Conservation (phyloP, 1,139 yeast species). For the Kodamaea plutei region DNA sequence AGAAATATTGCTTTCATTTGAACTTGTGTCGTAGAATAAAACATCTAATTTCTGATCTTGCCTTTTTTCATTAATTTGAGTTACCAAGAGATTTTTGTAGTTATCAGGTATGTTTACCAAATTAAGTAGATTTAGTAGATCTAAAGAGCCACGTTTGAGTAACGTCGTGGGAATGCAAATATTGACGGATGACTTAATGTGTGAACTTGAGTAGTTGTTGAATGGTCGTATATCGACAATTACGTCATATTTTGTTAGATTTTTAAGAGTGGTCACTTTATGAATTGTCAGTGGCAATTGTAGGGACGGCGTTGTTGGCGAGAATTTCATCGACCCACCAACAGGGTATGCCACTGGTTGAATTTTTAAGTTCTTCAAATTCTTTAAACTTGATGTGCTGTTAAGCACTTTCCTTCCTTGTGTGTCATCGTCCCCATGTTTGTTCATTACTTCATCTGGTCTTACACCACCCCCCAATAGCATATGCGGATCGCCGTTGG, state of each 20-base stretch:
- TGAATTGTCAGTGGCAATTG: slow-evolving; percentile 8
- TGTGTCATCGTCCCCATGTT: no score
- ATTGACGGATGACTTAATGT: slow-evolving; percentile 29
- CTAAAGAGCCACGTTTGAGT: slow-evolving; percentile 33
- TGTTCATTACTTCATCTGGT: no score
- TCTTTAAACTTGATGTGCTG: no score
- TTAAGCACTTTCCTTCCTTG: no score
- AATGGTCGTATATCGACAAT: slow-evolving; percentile 39
- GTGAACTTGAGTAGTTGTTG: slow-evolving; percentile 28
- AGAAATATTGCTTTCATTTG: slow-evolving; percentile 26
- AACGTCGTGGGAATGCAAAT: slow-evolving; percentile 42
- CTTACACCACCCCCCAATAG: no score
- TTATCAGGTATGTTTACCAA: slow-evolving; percentile 23
- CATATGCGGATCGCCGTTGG: no score
- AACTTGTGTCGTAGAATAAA: slow-evolving; percentile 49
- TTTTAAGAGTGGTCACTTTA: slow-evolving; percentile 7
- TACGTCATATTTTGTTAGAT: slow-evolving; percentile 14
- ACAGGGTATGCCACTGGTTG: no score
- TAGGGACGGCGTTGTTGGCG: slow-evolving; percentile 5
- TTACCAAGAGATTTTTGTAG: slow-evolving; percentile 16
- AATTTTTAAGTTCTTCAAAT: no score
- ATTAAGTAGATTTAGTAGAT: slow-evolving; percentile 27
- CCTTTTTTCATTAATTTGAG: slow-evolving; percentile 6
- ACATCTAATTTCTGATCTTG: slow-evolving; percentile 20
- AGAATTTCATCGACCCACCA: neutral